Evolutionary conservation across 179 eudicot species (phyloP), one percentile per base, ranked within the genome.

Genomic region (Nepenthes alata): DNA sequence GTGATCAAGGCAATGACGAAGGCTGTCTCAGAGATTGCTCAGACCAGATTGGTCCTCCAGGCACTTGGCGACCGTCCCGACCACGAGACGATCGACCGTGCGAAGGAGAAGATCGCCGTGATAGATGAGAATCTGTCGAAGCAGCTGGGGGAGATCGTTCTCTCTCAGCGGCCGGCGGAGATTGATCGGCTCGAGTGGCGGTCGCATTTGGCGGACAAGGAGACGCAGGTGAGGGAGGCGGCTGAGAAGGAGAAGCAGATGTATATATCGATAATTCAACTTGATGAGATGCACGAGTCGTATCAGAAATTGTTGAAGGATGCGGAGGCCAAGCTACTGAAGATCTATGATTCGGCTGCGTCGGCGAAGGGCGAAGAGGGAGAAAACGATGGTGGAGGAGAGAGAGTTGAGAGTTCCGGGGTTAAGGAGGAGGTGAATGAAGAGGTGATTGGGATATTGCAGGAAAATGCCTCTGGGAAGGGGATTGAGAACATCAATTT

Each of bases 241-340:
- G 66, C 64, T 16, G 95, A 87, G 86, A 74, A 70, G 59, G 85
- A 81, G 77, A 77, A 57, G 67, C 71, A 56, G 73, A 60, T 73
- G 70, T 83, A 79, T 14, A 84, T 77, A 80, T 82, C 87, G 56
- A 83, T 84, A 58, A 65, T 91, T 5, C 68, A 77, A 66, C 52
- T 88, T 67, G 98, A 88, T 14, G 91, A 86, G 69, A 77, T 88
- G 91, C 95, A 88, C 51, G 84, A 68, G 69, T 71, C 78, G 63
- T 91, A 88, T 12, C 82, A 71, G 81, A 84, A 70, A 75, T 41
- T 88, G 75, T 62, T 88, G 60, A 56, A 60, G 2, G 85, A 70
- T 10, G 81, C 89, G 11, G 98, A 91, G 74, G 70, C 61, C 66
- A 85, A 75, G 65, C 15, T 91, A 57, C 66, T 75, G 86, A 84